These are phyloP conservation scores for Testicularia cyperi DNA, from an alignment of 1,284 basidiomycete species.

Conservation along the genomic window DNA sequence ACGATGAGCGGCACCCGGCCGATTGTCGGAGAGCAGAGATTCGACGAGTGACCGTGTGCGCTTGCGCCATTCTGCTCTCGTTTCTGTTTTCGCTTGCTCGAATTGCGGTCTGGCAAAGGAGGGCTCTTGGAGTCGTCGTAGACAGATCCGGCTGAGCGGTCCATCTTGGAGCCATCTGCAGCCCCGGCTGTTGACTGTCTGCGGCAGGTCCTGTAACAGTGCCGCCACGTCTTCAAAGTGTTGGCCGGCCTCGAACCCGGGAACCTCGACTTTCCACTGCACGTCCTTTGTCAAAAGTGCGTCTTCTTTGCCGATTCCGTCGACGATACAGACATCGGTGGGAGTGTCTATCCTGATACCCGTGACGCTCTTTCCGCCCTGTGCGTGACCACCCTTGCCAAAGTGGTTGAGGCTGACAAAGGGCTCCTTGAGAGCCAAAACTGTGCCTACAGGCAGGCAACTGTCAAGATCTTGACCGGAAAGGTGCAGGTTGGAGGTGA, in stretches of 20 bases:
- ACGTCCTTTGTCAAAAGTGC: conserved; percentile 7
- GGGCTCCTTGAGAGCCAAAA: conserved; percentile 54
- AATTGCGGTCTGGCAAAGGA: too few relatives aligned
- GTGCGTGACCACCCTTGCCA: conserved; percentile 46
- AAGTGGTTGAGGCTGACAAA: conserved; percentile 50
- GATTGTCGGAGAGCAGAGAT: conserved; percentile 18
- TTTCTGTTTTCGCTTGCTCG: background rate
- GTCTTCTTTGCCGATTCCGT: conserved; percentile 9
- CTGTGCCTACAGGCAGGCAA: conserved; percentile 46
- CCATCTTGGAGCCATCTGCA: conserved; percentile 47
- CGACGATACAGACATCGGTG: conserved; percentile 50
- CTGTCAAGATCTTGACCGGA: conserved; percentile 27
- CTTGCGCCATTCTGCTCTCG: background rate
- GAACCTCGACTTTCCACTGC: conserved; percentile 18
- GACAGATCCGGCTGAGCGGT: conserved; percentile 19
- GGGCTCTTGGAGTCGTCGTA: background rate
- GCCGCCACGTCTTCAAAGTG: conserved; percentile 3
- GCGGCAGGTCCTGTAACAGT: conserved; percentile 8
- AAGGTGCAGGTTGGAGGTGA: conserved; percentile 44
- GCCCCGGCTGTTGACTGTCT: conserved; percentile 16
- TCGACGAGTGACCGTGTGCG: conserved; percentile 11
- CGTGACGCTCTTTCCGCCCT: conserved; percentile 36
- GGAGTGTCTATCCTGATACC: conserved; percentile 57
- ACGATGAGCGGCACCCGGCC: conserved; percentile 34
- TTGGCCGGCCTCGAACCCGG: conserved; percentile 1